phyloP scores from a whole-genome alignment of 2,329 filamentous ascomycete species.

The Cladosporium colombiae region DNA sequence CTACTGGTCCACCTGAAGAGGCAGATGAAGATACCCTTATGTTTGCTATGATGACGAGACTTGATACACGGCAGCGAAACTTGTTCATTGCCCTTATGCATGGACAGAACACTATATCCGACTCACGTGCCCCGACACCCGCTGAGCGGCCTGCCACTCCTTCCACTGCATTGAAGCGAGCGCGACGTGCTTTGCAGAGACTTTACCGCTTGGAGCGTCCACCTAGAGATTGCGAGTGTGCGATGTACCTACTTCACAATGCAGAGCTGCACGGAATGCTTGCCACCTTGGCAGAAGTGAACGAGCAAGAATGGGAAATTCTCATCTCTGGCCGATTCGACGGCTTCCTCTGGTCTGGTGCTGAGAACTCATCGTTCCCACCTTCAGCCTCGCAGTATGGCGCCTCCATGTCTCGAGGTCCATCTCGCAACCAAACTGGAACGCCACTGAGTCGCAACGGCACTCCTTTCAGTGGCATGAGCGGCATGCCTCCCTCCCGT shows the following conservation, averaged over 20 bases:
- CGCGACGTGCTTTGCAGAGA: slow-evolving; percentile 76
- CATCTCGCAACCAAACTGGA: slow-evolving; percentile 45
- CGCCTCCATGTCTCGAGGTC: slow-evolving; percentile 32
- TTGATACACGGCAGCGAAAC: slow-evolving; percentile 73
- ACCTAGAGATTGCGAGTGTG: slow-evolving; percentile 82
- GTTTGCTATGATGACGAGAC: slow-evolving; percentile 89
- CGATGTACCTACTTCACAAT: slow-evolving; percentile 83
- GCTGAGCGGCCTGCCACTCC: slow-evolving; percentile 35
- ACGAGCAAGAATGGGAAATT: slow-evolving; percentile 93
- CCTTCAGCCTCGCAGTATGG: slow-evolving; percentile 34
- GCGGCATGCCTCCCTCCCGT: slow-evolving; percentile 48
- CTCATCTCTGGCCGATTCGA: slow-evolving; percentile 91
- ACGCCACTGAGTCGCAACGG: slow-evolving; percentile 47
- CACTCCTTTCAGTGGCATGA: slow-evolving; percentile 61
- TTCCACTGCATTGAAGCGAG: slow-evolving; percentile 72
- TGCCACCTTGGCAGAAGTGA: slow-evolving; percentile 83
- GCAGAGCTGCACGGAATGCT: slow-evolving; percentile 80
- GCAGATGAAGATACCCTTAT: slow-evolving; percentile 92
- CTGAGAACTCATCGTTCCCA: slow-evolving; percentile 58
- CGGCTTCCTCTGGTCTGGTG: slow-evolving; percentile 91
- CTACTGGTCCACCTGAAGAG: slow-evolving; percentile 76
- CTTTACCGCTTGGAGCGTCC: slow-evolving; percentile 73
- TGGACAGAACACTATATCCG: slow-evolving; percentile 53
- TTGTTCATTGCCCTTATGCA: slow-evolving; percentile 80
- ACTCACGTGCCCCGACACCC: slow-evolving; percentile 68